A percentile compares a stretch with the other conserved stretches of the same genome.
Conservation (phyloP, 208 protist species). For the Wallacemonas sp. region DNA sequence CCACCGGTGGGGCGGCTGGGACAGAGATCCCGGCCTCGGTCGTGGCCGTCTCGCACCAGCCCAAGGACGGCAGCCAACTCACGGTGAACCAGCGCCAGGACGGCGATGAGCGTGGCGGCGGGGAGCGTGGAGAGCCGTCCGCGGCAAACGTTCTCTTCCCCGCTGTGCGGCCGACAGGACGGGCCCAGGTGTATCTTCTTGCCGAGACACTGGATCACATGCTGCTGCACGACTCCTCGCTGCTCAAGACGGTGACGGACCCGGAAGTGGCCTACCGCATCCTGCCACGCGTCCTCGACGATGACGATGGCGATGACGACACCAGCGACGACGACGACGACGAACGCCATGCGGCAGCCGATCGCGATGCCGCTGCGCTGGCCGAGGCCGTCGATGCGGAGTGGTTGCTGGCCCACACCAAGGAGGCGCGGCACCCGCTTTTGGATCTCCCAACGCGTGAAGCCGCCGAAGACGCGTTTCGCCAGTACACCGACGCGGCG, state of each 20-base stretch:
- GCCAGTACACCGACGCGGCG: conserved; percentile 64
- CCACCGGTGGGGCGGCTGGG: too few relatives aligned
- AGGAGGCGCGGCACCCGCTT: conserved; percentile 21
- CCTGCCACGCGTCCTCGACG: conserved; percentile 28
- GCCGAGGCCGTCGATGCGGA: background rate
- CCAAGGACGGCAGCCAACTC: conserved; percentile 1
- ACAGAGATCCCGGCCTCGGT: conserved; percentile 1
- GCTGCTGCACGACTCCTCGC: conserved; percentile 47
- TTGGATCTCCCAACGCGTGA: conserved; percentile 32
- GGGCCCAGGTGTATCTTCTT: conserved; percentile 86
- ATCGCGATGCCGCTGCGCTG: background rate
- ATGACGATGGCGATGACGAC: background rate
- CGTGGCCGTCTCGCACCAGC: conserved; percentile 2
- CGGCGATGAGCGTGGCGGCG: background rate
- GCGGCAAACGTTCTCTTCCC: conserved; percentile 53
- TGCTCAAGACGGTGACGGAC: conserved; percentile 59
- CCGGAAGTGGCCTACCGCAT: conserved; percentile 58
- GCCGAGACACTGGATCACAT: conserved; percentile 82
- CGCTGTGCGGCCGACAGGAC: conserved; percentile 49
- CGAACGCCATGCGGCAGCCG: background rate
- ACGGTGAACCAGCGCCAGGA: background rate
- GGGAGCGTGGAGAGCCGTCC: conserved; percentile 8
- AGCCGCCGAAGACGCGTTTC: conserved; percentile 42
- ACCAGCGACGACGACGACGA: background rate
- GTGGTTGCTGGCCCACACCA: conserved; percentile 7